Evolutionary conservation across 2,329 filamentous ascomycete species (phyloP).

Genomic region (Cylindrodendrum hubeiense): DNA sequence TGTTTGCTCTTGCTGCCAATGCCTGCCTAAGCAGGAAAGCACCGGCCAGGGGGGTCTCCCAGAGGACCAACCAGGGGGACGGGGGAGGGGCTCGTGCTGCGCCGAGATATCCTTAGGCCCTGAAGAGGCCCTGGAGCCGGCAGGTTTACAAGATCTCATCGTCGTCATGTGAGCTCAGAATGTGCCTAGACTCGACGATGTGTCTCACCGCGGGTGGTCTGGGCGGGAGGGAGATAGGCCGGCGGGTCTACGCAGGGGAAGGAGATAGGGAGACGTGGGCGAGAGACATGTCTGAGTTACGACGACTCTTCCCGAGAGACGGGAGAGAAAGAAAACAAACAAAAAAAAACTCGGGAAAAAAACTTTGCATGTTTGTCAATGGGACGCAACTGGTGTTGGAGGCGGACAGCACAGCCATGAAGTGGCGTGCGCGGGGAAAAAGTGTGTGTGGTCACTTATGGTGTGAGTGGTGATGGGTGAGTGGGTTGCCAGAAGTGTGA

Average conservation of each 20-base stretch:
- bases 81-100: constrained; percentile 1
- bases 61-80: not conserved
- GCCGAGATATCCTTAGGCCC: not conserved
- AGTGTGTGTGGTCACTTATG: constrained; percentile 3
- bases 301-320: not conserved
- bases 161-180: constrained; percentile 9
- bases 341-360: not conserved
- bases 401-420: constrained; percentile 7
- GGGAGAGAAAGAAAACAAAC: not conserved
- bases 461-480: not conserved
- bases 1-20: no score
- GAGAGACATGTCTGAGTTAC: not conserved
- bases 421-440: constrained; percentile 17
- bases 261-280: not conserved
- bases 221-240: not conserved
- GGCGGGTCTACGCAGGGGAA: constrained; percentile 1
- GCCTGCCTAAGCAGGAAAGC: constrained; percentile 7
- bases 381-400: constrained; percentile 7
- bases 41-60: not conserved
- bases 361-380: not conserved
- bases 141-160: constrained; percentile 1
- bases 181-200: constrained; percentile 1
- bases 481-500: not conserved
- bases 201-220: constrained; percentile 11
- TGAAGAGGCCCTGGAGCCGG: not conserved